Evolutionary conservation across 2,329 filamentous ascomycete genomes (phyloP).

Genomic region (Neofusicoccum cordaticola): DNA sequence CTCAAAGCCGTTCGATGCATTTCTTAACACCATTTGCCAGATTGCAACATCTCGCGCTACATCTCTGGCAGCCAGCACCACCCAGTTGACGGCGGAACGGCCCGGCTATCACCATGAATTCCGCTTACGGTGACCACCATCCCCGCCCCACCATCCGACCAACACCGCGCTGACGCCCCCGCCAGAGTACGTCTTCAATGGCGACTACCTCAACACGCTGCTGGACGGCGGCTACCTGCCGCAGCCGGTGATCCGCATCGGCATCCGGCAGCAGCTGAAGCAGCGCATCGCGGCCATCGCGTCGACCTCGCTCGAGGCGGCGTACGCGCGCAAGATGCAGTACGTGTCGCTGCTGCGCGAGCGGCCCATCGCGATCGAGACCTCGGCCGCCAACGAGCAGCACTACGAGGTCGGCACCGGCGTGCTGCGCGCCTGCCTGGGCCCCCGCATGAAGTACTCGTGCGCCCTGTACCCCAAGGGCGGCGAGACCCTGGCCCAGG

Average conservation of each 20-base stretch:
- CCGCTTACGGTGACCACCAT: neutral
- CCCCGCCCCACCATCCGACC: neutral
- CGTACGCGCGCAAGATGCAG: constrained; percentile 60
- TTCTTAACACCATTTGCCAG: neutral
- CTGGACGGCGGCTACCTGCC: constrained; percentile 67
- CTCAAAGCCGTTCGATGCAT: neutral
- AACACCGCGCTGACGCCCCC: neutral
- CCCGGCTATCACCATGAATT: neutral
- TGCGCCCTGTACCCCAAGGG: constrained; percentile 63
- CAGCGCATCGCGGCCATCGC: constrained; percentile 58
- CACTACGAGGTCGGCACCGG: constrained; percentile 71
- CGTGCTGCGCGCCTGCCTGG: constrained; percentile 59
- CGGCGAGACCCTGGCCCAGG: constrained; percentile 61
- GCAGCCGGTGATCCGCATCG: constrained; percentile 59
- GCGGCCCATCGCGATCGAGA: constrained; percentile 67
- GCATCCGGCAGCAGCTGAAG: constrained; percentile 65
- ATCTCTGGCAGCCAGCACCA: neutral
- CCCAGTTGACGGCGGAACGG: neutral
- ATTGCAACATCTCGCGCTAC: neutral
- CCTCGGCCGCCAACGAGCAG: constrained; percentile 63
- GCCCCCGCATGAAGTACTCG: constrained; percentile 72
- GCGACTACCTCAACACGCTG: constrained; percentile 31
- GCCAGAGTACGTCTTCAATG: constrained; percentile 11
- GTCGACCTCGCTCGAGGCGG: constrained; percentile 51
- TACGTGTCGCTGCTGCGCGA: constrained; percentile 60